A percentile compares a stretch with the other conserved stretches of the same genome.
Conservation (phyloP, 2,329 filamentous ascomycete genomes). For the Fusarium fracticaudum region DNA sequence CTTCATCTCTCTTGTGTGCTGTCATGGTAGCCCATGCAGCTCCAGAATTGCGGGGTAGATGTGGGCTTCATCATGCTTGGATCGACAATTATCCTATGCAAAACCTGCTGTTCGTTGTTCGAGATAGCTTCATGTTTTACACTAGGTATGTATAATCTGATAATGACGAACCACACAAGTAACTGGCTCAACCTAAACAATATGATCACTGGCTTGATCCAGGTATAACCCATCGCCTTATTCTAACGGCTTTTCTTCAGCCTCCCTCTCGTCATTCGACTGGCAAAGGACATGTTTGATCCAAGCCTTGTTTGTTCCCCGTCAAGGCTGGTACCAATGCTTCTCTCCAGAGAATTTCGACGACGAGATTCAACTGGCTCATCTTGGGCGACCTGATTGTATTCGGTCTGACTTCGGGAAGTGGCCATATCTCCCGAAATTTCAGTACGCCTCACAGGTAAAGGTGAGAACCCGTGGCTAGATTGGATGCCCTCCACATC, state of each 20-base stretch:
- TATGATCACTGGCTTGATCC: background rate
- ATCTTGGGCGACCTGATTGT: slow-evolving; percentile 1
- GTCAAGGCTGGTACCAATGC: background rate
- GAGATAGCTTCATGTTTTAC: slow-evolving; percentile 30
- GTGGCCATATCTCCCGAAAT: background rate
- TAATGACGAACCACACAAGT: background rate
- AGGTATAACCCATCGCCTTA: background rate
- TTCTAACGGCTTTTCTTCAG: background rate
- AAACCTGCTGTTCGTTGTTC: slow-evolving; percentile 4
- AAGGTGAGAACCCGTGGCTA: background rate
- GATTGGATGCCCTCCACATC: background rate
- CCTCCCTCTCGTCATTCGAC: slow-evolving; percentile 25
- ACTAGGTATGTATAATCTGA: background rate
- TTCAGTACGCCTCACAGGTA: slow-evolving; percentile 11
- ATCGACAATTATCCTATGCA: slow-evolving; percentile 9
- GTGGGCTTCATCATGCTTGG: slow-evolving; percentile 8
- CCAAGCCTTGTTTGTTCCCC: background rate
- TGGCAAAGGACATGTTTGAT: slow-evolving; percentile 29
- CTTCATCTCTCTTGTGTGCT: slow-evolving; percentile 20
- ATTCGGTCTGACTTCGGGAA: background rate
- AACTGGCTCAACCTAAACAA: background rate
- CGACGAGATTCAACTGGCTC: background rate
- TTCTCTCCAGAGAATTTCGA: background rate
- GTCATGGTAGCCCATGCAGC: slow-evolving; percentile 25
- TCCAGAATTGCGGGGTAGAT: slow-evolving; percentile 38